Evolutionary conservation across 371 early-diverging fungal species (phyloP).

Genomic region (Apophysomyces elegans): DNA sequence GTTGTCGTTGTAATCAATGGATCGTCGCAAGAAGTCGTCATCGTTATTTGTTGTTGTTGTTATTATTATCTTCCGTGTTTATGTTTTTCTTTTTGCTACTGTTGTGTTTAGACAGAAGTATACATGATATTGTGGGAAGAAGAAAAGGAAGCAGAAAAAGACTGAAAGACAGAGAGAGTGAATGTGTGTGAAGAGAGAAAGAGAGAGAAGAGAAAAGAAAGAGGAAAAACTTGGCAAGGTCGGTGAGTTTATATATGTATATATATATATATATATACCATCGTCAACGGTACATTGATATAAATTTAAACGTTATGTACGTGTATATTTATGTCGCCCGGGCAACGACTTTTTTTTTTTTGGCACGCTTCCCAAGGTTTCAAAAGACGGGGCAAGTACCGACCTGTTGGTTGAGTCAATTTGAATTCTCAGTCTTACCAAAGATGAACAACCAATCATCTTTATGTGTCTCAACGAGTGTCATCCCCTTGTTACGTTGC

Average conservation of each 20-base stretch:
- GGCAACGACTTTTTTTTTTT: background rate
- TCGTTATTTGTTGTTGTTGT: background rate
- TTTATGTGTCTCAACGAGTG: background rate
- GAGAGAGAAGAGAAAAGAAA: constrained; percentile 5
- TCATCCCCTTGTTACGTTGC: constrained; percentile 9
- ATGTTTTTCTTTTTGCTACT: too few species aligned
- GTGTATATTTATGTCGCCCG: background rate
- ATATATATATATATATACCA: background rate
- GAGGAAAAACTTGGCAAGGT: background rate
- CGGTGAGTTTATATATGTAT: background rate
- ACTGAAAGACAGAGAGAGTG: constrained; percentile 9
- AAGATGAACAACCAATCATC: background rate
- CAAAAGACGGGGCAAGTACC: constrained; percentile 1
- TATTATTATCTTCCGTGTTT: background rate
- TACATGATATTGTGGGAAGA: constrained; percentile 4
- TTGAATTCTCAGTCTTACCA: background rate
- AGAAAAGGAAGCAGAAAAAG: constrained; percentile 1
- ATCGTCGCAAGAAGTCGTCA: constrained; percentile 6
- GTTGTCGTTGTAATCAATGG: background rate
- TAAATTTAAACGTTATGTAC: too few species aligned
- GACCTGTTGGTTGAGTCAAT: background rate
- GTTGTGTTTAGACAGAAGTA: background rate
- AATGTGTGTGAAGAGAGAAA: background rate
- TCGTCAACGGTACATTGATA: too few species aligned
- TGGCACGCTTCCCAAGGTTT: background rate